phyloP scores from a whole-genome alignment of 345 rosid genomes.

The Salix suchowensis region DNA sequence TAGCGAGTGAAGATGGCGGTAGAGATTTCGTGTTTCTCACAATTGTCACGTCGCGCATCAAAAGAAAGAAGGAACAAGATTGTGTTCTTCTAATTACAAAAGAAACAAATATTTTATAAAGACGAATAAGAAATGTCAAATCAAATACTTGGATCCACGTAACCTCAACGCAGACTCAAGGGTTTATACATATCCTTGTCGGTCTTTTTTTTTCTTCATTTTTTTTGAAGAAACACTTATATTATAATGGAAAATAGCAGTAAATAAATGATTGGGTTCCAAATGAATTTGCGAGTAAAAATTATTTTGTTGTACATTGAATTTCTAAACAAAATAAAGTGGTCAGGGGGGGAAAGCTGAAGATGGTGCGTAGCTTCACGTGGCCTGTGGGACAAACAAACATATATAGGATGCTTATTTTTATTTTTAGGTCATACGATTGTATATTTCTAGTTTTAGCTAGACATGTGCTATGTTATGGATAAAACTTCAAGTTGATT shows the following conservation, averaged over 20 bases:
- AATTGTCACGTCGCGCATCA: slow-evolving; percentile 1
- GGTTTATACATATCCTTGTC: slow-evolving; percentile 13
- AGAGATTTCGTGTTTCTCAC: not conserved
- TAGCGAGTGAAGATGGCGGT: not conserved
- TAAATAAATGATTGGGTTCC: not conserved
- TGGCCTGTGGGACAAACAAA: too few species aligned
- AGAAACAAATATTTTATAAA: not conserved
- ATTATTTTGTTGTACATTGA: too few species aligned
- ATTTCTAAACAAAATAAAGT: not conserved
- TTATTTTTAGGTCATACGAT: too few species aligned
- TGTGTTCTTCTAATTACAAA: not conserved
- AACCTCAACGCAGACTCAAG: slow-evolving; percentile 31
- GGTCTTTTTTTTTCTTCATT: too few species aligned
- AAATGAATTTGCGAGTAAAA: too few species aligned
- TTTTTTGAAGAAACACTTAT: too few species aligned
- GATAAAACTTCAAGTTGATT: too few species aligned
- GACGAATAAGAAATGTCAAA: slow-evolving; percentile 33
- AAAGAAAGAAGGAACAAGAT: not conserved
- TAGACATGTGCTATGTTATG: too few species aligned
- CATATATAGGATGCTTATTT: too few species aligned
- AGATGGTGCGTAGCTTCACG: too few species aligned
- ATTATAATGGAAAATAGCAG: not conserved
- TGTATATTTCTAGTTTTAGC: too few species aligned
- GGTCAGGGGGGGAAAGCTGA: not conserved
- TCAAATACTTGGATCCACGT: slow-evolving; percentile 32